Evolutionary conservation across 371 early-diverging fungal genomes (phyloP).

Genomic region (Umbelopsis sp.): DNA sequence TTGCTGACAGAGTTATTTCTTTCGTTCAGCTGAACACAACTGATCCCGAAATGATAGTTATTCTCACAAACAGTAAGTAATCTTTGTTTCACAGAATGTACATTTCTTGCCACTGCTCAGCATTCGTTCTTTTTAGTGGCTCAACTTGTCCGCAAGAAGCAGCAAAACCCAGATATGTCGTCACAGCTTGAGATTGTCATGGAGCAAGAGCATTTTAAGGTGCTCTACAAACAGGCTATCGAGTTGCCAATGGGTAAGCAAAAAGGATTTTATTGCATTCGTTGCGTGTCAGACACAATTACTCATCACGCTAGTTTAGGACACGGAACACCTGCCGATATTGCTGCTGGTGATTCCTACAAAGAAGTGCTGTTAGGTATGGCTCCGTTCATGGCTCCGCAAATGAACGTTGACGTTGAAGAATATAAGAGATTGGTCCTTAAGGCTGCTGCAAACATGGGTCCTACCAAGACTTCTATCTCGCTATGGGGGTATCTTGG

Average conservation of each 20-base stretch:
- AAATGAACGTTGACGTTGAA: background rate
- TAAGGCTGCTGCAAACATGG: background rate
- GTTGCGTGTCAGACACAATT: background rate
- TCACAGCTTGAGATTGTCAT: background rate
- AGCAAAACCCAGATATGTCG: background rate
- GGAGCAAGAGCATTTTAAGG: background rate
- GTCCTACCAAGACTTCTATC: background rate
- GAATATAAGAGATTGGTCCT: background rate
- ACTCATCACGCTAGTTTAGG: background rate
- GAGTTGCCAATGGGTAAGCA: background rate
- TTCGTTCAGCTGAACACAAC: background rate
- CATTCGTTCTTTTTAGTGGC: background rate
- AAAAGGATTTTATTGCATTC: background rate
- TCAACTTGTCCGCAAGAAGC: background rate
- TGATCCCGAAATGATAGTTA: background rate
- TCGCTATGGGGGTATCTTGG: background rate
- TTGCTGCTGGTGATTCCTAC: background rate
- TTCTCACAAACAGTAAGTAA: background rate
- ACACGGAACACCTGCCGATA: background rate
- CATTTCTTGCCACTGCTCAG: background rate
- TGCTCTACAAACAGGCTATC: background rate
- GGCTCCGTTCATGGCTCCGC: conserved; percentile 7
- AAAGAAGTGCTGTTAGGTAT: conserved; percentile 2
- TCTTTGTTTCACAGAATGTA: background rate
- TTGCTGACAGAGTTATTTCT: too few species aligned